phyloP scores from a whole-genome alignment of 2,329 filamentous ascomycete genomes.

The Blastomyces gilchristii region DNA sequence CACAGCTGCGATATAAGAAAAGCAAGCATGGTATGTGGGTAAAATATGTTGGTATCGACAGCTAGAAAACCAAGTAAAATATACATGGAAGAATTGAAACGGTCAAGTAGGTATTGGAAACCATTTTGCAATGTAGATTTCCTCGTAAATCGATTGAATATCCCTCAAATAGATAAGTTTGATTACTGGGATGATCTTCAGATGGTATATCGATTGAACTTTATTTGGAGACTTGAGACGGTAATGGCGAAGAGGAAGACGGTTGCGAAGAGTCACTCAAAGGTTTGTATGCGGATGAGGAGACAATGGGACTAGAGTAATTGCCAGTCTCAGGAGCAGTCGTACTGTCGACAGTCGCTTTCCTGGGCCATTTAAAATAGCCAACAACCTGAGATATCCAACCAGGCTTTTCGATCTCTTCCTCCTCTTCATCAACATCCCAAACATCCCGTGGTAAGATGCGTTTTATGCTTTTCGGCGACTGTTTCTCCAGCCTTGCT shows the following conservation, averaged over 20 bases:
- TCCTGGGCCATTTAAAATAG: slow-evolving; percentile 7
- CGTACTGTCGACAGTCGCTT: background rate
- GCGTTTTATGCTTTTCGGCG: slow-evolving; percentile 22
- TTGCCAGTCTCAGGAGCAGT: background rate
- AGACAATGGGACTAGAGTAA: background rate
- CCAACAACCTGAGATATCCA: slow-evolving; percentile 7
- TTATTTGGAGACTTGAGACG: background rate
- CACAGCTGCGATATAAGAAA: background rate
- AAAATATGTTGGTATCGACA: background rate
- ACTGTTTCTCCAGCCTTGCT: slow-evolving; percentile 26
- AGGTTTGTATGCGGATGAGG: background rate
- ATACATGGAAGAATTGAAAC: background rate
- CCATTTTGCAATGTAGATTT: background rate
- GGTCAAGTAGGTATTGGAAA: background rate
- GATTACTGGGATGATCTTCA: background rate
- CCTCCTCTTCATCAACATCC: slow-evolving; percentile 26
- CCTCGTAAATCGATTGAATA: background rate
- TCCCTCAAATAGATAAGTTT: background rate
- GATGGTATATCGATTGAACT: background rate
- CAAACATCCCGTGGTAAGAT: slow-evolving; percentile 35
- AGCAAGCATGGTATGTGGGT: background rate
- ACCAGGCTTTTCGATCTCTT: slow-evolving; percentile 14
- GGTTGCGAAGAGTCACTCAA: background rate
- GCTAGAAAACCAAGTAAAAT: background rate
- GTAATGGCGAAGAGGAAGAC: background rate